Conservation (phyloP, 2,329 filamentous ascomycete genomes). For the Saccharata proteae region DNA sequence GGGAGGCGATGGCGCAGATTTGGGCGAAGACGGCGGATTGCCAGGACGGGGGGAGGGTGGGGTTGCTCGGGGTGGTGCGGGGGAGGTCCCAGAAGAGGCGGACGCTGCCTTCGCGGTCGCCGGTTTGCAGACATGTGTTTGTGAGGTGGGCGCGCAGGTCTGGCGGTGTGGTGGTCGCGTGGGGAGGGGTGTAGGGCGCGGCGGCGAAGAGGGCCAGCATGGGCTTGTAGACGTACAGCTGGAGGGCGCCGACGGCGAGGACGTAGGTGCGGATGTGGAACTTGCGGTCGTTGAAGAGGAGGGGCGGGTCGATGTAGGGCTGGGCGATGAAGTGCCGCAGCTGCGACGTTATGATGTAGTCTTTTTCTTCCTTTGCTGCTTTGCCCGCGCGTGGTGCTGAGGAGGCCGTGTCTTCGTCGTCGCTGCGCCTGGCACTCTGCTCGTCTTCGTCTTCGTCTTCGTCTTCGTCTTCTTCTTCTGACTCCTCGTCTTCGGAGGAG, state of each 20-base stretch:
- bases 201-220: slow-evolving; percentile 93
- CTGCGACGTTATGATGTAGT: slow-evolving; percentile 69
- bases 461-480: slow-evolving; percentile 25
- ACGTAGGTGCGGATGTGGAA: slow-evolving; percentile 95
- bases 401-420: slow-evolving; percentile 23
- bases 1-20: slow-evolving; percentile 60
- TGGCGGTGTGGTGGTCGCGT: slow-evolving; percentile 18
- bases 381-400: slow-evolving; percentile 7
- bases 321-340: slow-evolving; percentile 94
- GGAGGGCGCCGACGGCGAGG: slow-evolving; percentile 63
- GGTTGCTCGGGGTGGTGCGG: slow-evolving; percentile 15
- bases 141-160: slow-evolving; percentile 72
- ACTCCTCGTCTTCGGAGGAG: slow-evolving; percentile 50
- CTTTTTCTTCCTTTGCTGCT: slow-evolving; percentile 18
- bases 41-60: slow-evolving; percentile 24
- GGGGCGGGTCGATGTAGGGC: slow-evolving; percentile 81
- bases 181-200: slow-evolving; percentile 57
- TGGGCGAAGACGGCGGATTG: slow-evolving; percentile 57
- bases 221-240: slow-evolving; percentile 73
- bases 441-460: slow-evolving; percentile 15
- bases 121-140: slow-evolving; percentile 81
- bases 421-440: slow-evolving; percentile 17
- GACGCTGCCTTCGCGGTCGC: slow-evolving; percentile 50
- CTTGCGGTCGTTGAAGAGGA: slow-evolving; percentile 63
- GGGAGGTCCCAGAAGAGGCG: slow-evolving; percentile 62